These are phyloP conservation scores for Coemansia sp. DNA, from an alignment of 192 early-diverging fungal species.

Conservation along the genomic window DNA sequence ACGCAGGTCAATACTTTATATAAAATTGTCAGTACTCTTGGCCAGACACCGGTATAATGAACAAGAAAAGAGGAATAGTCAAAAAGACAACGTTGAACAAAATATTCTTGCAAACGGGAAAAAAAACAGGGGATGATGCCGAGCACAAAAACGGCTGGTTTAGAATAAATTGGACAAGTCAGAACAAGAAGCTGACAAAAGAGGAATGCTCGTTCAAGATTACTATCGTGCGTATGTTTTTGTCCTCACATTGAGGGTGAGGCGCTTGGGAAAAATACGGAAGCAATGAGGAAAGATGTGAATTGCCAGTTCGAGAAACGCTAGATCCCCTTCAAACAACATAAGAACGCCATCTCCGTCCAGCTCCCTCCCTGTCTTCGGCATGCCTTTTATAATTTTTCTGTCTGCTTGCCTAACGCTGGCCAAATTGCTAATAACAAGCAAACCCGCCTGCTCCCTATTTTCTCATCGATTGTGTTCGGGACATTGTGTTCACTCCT, in stretches of 20 bases:
- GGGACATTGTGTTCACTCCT: not conserved
- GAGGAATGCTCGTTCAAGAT: not conserved
- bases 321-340: not conserved
- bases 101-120: not conserved
- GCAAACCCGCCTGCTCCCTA: not conserved
- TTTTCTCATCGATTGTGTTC: conserved; percentile 22
- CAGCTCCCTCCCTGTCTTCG: conserved; percentile 1
- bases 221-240: not conserved
- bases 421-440: not conserved
- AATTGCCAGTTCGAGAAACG: conserved; percentile 1
- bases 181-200: conserved; percentile 4
- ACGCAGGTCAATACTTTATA: not conserved
- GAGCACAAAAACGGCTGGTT: not conserved
- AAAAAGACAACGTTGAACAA: not conserved
- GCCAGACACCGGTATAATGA: too few species aligned
- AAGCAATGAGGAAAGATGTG: not conserved
- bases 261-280: conserved; percentile 3
- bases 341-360: conserved; percentile 4
- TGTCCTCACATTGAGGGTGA: not conserved
- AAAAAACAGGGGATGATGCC: not conserved
- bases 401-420: not conserved
- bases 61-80: too few species aligned
- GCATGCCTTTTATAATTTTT: not conserved
- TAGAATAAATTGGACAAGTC: not conserved
- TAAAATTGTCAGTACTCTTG: too few species aligned